phyloP scores from a whole-genome alignment of 2,329 filamentous ascomycete genomes.

The Ascochyta fabae region DNA sequence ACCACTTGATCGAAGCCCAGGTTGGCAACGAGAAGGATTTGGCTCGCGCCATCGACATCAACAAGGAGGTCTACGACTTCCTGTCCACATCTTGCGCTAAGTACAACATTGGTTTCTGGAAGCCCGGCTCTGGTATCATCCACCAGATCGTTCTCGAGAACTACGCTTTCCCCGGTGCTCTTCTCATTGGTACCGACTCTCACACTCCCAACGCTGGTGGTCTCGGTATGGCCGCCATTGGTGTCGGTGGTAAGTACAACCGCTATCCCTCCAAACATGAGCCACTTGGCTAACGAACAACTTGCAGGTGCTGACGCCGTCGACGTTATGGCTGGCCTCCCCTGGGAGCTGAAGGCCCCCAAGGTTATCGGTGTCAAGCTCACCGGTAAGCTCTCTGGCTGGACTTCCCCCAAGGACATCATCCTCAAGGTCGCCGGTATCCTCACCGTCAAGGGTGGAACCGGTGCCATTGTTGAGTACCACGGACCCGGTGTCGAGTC shows the following conservation, averaged over 20 bases:
- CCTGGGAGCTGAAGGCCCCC: conserved; percentile 98
- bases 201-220: conserved; percentile 98
- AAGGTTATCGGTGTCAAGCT: conserved; percentile 97
- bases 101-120: conserved; percentile 99
- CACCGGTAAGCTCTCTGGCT: conserved; percentile 86
- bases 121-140: conserved; percentile 97
- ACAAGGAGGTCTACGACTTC: conserved; percentile 99
- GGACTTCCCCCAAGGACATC: conserved; percentile 94
- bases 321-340: conserved; percentile 96
- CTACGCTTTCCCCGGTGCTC: conserved; percentile 98
- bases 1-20: conserved; percentile 99
- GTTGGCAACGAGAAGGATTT: conserved; percentile 93
- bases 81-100: conserved; percentile 91
- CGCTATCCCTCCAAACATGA: not conserved
- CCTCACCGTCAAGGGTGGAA: conserved; percentile 96
- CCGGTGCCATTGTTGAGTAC: conserved; percentile 87
- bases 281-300: conserved; percentile 3
- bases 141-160: conserved; percentile 99
- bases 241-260: conserved; percentile 71
- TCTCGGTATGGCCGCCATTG: conserved; percentile 92
- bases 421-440: conserved; percentile 98
- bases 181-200: conserved; percentile 96
- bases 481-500: conserved; percentile 73
- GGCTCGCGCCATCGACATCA: conserved; percentile 86
- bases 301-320: conserved; percentile 82